Conservation (phyloP, 352 stramenopile genomes). For the Pythium oligandrum region DNA sequence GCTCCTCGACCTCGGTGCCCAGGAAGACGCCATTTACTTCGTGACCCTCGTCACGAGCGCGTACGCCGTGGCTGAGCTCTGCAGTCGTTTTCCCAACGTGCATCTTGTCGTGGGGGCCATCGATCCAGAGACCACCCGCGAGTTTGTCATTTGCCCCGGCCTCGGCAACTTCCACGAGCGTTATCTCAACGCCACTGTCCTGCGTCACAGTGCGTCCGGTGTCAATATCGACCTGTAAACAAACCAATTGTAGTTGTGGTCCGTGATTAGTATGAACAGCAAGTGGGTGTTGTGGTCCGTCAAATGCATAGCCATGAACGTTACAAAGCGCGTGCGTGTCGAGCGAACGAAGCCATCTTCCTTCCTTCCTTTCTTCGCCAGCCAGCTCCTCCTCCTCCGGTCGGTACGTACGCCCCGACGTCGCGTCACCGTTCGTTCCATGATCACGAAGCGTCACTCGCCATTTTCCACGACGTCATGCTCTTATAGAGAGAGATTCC, state of each 20-base stretch:
- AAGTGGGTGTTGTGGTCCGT: no score
- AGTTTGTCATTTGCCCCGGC: slow-evolving; percentile 18
- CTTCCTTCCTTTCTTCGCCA: slow-evolving; percentile 2
- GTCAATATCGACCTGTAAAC: slow-evolving; percentile 9
- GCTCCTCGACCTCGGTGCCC: slow-evolving; percentile 27
- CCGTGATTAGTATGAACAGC: no score
- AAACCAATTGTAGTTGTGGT: background rate
- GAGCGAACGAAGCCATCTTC: slow-evolving; percentile 1
- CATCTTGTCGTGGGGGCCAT: slow-evolving; percentile 27
- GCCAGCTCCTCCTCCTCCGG: background rate
- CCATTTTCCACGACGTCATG: slow-evolving; percentile 1
- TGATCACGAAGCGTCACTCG: background rate
- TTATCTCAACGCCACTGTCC: slow-evolving; percentile 27
- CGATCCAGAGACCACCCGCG: slow-evolving; percentile 22
- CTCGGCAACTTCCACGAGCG: slow-evolving; percentile 35
- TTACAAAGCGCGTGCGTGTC: background rate
- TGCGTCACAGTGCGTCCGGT: slow-evolving; percentile 5
- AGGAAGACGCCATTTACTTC: slow-evolving; percentile 22
- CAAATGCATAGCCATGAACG: no score
- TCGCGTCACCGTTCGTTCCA: background rate
- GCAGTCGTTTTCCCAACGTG: slow-evolving; percentile 17
- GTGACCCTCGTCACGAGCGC: slow-evolving; percentile 29
- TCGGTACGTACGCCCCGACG: slow-evolving; percentile 1
- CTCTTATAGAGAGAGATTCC: slow-evolving; percentile 11
- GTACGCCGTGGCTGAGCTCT: slow-evolving; percentile 20